Evolutionary conservation across 352 stramenopile genomes (phyloP).

Genomic region (Phytophthora sansomeana): DNA sequence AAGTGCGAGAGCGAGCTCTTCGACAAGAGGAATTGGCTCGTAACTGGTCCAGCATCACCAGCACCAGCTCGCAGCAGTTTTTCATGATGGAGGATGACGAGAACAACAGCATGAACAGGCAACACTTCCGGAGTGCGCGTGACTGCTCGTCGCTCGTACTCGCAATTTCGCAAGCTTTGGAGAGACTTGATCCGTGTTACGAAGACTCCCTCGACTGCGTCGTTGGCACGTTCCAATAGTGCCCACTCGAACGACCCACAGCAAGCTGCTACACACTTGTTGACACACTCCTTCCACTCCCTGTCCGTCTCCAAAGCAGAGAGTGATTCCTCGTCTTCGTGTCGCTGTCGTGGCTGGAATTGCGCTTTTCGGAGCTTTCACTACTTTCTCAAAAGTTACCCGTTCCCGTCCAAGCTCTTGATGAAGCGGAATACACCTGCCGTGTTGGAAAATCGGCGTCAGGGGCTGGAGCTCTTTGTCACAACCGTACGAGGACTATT

Average conservation of each 20-base stretch:
- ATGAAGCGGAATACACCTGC: slow-evolving; percentile 49
- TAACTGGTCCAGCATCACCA: slow-evolving; percentile 42
- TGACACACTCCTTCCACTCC: slow-evolving; percentile 30
- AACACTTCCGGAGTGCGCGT: slow-evolving; percentile 24
- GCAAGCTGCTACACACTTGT: slow-evolving; percentile 6
- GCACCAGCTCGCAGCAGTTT: slow-evolving; percentile 35
- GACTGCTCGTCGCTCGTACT: slow-evolving; percentile 59
- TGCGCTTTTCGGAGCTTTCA: slow-evolving; percentile 64
- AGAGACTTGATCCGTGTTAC: slow-evolving; percentile 56
- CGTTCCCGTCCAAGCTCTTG: slow-evolving; percentile 63
- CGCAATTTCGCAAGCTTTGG: slow-evolving; percentile 68
- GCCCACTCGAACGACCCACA: neutral
- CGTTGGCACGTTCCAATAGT: slow-evolving; percentile 25
- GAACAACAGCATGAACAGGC: slow-evolving; percentile 15
- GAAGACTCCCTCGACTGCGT: slow-evolving; percentile 37
- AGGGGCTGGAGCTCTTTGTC: slow-evolving; percentile 65
- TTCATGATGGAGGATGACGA: slow-evolving; percentile 27
- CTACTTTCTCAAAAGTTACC: slow-evolving; percentile 54
- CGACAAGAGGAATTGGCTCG: slow-evolving; percentile 37
- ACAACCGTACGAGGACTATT: slow-evolving; percentile 55
- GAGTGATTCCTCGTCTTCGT: slow-evolving; percentile 27
- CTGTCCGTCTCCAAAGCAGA: slow-evolving; percentile 3
- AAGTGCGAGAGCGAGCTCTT: slow-evolving; percentile 42
- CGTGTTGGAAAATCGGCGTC: slow-evolving; percentile 49
- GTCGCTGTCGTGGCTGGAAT: slow-evolving; percentile 55